These are phyloP conservation scores for Cucumis sativus DNA, from an alignment of 306 rosid species.

Conservation along the genomic window Cucumber_9930_V3 NC_026661.2:18134501-18135000, in stretches of 20 bases:
- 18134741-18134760: not conserved
- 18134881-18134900: not conserved
- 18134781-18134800: not conserved
- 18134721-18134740: not conserved
- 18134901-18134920: not conserved
- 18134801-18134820: too few relatives aligned
- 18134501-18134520: slow-evolving; percentile 22
- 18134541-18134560: slow-evolving; percentile 28
- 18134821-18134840: not conserved
- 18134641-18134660: not conserved
- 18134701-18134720: not conserved
- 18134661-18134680: not conserved
- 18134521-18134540: slow-evolving; percentile 13
- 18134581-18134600: not conserved
- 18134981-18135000: too few relatives aligned
- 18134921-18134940: not conserved
- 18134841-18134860: not conserved
- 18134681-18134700: not conserved
- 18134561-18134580: slow-evolving; percentile 10
- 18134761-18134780: not conserved
- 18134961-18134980: not conserved
- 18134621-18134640: not conserved
- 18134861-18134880: not conserved
- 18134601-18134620: not conserved
- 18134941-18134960: not conserved